Evolutionary conservation across 2,329 filamentous ascomycete genomes (phyloP), one percentile per base, ranked within the genome.

Genomic region (Orbilia brochopaga): DNA sequence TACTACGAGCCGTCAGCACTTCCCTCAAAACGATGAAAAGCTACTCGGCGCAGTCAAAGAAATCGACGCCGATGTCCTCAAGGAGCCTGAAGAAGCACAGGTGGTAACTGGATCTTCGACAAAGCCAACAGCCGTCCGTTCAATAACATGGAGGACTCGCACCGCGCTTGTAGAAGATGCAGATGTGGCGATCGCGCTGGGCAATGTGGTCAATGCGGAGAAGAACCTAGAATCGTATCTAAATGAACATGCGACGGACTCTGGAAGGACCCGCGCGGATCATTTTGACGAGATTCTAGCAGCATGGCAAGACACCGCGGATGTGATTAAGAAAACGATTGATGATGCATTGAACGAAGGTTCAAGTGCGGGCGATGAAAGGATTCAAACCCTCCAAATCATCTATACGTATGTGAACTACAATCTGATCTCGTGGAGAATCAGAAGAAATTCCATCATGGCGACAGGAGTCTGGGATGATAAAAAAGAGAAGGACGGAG

Each of bases 371-470:
- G 88, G 91, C 64, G 93, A 99, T 77, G 81, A 86, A 37, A 87
- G 91, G 65, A 92, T 99, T 87, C 94, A 99, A 80, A 88, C 92
- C 76, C 82, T 99, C 51, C 92, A 96, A 75, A 89, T 99, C 67
- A 96, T 92, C 2, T 89, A 90, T 73, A 95, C 95, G 0, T 92
- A 93, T 1, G 91, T 97, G 64, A 96, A 94, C 79, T 97, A 96
- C 79, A 90, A 91, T 75, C 87, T 97, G 80, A 89, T 99, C 64
- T 92, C 91, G 78, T 97, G 92, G 92, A 86, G 94, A 79, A 90
- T 97, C 74, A 93, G 93, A 24, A 88, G 94, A 53, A 97, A 99
- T 79, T 85, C 94, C 60, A 89, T 96, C 0, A 82, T 99, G 73
- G 90, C 91, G 15, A 79, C 85, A 19, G 83, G 84, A 19, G 81